Evolutionary conservation across 805 yeast genomes (phyloP).

Genomic region (Kazachstania africana): DNA sequence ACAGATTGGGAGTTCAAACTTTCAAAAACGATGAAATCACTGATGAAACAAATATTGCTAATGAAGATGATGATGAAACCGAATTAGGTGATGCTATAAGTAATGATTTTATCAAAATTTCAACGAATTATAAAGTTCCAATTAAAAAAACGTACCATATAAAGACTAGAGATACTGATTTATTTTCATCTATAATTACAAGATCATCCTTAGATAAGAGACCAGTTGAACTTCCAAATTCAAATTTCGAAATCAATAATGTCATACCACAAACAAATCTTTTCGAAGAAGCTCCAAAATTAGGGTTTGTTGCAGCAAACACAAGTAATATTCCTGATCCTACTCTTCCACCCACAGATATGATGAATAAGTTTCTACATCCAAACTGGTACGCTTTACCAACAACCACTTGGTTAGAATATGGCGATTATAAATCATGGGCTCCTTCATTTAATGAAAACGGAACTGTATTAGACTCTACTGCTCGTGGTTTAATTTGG

Average conservation of each 20-base stretch:
- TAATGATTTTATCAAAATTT: slow-evolving; percentile 50
- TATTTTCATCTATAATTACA: slow-evolving; percentile 62
- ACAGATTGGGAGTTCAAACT: slow-evolving; percentile 29
- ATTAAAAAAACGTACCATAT: slow-evolving; percentile 58
- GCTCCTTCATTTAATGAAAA: slow-evolving; percentile 58
- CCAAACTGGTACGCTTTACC: slow-evolving; percentile 58
- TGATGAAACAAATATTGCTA: neutral
- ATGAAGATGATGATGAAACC: slow-evolving; percentile 14
- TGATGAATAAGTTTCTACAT: slow-evolving; percentile 42
- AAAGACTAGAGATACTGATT: slow-evolving; percentile 55
- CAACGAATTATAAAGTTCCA: slow-evolving; percentile 37
- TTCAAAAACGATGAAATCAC: slow-evolving; percentile 9
- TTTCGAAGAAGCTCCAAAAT: slow-evolving; percentile 28
- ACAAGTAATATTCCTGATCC: slow-evolving; percentile 38
- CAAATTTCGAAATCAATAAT: slow-evolving; percentile 48
- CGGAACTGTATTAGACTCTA: slow-evolving; percentile 40
- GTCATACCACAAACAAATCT: slow-evolving; percentile 43
- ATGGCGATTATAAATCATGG: slow-evolving; percentile 39
- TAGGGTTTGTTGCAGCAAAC: slow-evolving; percentile 37
- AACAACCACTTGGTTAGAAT: slow-evolving; percentile 52
- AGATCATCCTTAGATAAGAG: slow-evolving; percentile 71
- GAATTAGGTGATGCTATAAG: slow-evolving; percentile 32
- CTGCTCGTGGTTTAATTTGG: slow-evolving; percentile 42
- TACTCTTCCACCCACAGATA: slow-evolving; percentile 39
- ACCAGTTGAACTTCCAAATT: slow-evolving; percentile 53